Percentiles rank a stretch among this genome's conserved stretches.
phyloP scores from a whole-genome alignment of 805 yeast species.

The Pichia sporocuriosa region DNA sequence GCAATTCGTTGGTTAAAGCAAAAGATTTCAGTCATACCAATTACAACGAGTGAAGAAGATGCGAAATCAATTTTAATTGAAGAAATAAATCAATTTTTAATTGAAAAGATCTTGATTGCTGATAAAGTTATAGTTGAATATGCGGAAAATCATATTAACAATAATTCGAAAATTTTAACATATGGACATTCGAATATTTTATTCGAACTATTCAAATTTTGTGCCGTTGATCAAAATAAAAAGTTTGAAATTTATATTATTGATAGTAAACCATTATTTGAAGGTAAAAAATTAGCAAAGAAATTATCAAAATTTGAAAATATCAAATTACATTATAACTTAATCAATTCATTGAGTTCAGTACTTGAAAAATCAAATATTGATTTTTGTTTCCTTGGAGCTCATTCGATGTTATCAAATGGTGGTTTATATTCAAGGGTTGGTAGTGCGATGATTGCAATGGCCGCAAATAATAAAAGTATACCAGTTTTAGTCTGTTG shows the following conservation, averaged over 20 bases:
- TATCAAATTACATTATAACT: constrained; percentile 68
- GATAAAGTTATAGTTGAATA: constrained; percentile 75
- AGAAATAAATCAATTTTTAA: constrained; percentile 72
- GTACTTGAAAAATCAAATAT: constrained; percentile 65
- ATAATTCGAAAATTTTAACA: constrained; percentile 75
- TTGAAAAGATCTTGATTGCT: constrained; percentile 78
- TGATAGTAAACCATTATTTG: constrained; percentile 91
- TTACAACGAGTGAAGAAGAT: constrained; percentile 57
- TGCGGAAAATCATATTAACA: constrained; percentile 69
- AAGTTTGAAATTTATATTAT: constrained; percentile 75
- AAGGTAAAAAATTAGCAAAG: constrained; percentile 75
- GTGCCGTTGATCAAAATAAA: constrained; percentile 54
- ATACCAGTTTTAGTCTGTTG: constrained; percentile 95
- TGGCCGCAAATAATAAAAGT: constrained; percentile 80
- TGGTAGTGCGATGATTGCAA: constrained; percentile 90
- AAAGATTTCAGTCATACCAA: constrained; percentile 75
- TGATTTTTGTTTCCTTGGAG: constrained; percentile 88
- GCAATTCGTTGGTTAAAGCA: constrained; percentile 97
- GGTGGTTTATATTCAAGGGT: constrained; percentile 90
- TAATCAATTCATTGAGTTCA: constrained; percentile 73
- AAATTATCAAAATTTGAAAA: constrained; percentile 51
- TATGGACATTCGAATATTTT: constrained; percentile 87
- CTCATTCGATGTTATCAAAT: constrained; percentile 94
- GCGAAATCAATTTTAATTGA: constrained; percentile 62
- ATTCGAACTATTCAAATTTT: constrained; percentile 62